phyloP scores from a whole-genome alignment of 495 filamentous ascomycete genomes.

The Trichoderma reesei region DNA sequence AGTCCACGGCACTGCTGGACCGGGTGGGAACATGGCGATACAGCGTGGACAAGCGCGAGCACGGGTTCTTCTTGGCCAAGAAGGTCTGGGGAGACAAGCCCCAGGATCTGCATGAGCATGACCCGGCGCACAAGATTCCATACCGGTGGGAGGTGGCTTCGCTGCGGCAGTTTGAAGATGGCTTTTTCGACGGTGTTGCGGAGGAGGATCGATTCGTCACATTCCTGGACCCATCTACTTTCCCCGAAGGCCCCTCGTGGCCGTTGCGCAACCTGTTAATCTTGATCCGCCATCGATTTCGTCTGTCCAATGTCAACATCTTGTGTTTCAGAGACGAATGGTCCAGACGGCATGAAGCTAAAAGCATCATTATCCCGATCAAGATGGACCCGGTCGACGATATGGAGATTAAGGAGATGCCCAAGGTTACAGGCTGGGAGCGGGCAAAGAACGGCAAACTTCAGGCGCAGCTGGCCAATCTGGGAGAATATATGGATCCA shows the following conservation, averaged over 20 bases:
- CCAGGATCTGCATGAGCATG: conserved; percentile 27
- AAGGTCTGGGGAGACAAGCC: conserved; percentile 35
- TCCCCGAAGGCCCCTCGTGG: conserved; percentile 78
- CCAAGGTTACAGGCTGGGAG: conserved; percentile 93
- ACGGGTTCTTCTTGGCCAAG: conserved; percentile 91
- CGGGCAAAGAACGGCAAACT: conserved; percentile 68
- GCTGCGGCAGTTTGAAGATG: conserved; percentile 68
- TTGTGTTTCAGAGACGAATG: conserved; percentile 86
- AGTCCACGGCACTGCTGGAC: conserved; percentile 68
- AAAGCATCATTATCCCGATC: conserved; percentile 68
- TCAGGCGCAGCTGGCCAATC: conserved; percentile 61
- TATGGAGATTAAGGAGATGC: conserved; percentile 43
- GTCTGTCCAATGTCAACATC: conserved; percentile 66
- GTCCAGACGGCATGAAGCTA: conserved; percentile 59
- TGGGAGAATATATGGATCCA: conserved; percentile 89
- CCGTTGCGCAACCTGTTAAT: conserved; percentile 84
- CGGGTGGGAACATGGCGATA: conserved; percentile 79
- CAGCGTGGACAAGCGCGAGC: conserved; percentile 64
- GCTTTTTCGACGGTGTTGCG: conserved; percentile 67
- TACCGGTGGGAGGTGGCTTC: conserved; percentile 67
- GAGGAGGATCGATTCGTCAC: conserved; percentile 66
- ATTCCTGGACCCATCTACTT: conserved; percentile 90
- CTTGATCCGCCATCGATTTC: conserved; percentile 73
- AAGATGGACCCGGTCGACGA: conserved; percentile 39
- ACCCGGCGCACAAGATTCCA: conserved; percentile 37